Percentiles rank a stretch among this genome's conserved stretches.
These are phyloP conservation scores for Hyphopichia homilentoma DNA, from an alignment of 805 yeast genomes.

Conservation along the genomic window DNA sequence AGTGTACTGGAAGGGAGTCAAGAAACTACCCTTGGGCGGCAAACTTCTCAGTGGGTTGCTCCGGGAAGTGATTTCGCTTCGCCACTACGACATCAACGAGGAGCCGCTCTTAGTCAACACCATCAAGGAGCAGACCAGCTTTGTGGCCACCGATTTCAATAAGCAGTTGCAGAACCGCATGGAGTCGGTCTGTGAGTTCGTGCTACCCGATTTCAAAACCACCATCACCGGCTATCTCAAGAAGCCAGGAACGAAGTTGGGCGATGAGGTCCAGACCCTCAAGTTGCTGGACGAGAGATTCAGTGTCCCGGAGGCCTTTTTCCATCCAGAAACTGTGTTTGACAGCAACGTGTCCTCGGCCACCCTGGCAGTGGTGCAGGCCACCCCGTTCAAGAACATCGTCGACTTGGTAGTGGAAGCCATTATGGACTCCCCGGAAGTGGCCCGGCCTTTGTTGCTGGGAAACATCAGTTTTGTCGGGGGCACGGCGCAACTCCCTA, in stretches of 20 bases:
- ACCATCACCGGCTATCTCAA: conserved; percentile 71
- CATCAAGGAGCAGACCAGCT: conserved; percentile 76
- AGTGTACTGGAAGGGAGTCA: conserved; percentile 72
- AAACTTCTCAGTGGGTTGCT: conserved; percentile 75
- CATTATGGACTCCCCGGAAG: conserved; percentile 67
- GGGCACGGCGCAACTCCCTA: conserved; percentile 71
- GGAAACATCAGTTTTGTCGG: conserved; percentile 81
- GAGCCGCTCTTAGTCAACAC: conserved; percentile 82
- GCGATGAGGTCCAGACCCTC: conserved; percentile 60
- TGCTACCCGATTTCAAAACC: conserved; percentile 83
- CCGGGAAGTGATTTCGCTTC: conserved; percentile 78
- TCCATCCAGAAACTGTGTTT: conserved; percentile 70
- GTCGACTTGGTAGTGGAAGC: conserved; percentile 77
- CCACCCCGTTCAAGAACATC: conserved; percentile 59
- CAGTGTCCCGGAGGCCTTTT: conserved; percentile 79
- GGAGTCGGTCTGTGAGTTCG: conserved; percentile 57
- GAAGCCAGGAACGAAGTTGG: conserved; percentile 19
- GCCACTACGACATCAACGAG: conserved; percentile 91
- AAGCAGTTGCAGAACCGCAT: conserved; percentile 38
- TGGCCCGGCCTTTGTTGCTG: conserved; percentile 67
- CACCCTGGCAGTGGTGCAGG: conserved; percentile 27
- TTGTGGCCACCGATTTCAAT: conserved; percentile 59
- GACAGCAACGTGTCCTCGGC: conserved; percentile 30
- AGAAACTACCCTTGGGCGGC: conserved; percentile 84
- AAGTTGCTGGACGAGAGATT: conserved; percentile 80